Conservation (phyloP, 805 yeast species). For the Ogataea zsoltii region DNA sequence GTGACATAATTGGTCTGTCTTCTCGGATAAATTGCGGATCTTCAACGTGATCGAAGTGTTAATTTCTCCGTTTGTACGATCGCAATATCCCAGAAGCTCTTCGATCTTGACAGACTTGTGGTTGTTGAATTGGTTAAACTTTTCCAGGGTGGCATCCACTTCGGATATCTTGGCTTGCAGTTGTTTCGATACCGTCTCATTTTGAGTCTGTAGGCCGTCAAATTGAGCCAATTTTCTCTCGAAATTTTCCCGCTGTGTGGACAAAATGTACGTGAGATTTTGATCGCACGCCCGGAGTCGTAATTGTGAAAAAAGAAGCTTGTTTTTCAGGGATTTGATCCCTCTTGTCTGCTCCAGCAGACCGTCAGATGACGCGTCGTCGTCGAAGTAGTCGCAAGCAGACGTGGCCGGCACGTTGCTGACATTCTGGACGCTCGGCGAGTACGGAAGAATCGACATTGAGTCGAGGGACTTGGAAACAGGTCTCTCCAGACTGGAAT, state of each 20-base stretch:
- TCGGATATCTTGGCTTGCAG: constrained; percentile 21
- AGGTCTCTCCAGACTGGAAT: constrained; percentile 12
- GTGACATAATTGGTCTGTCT: constrained; percentile 39
- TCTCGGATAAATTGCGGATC: constrained; percentile 53
- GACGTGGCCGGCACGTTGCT: neutral
- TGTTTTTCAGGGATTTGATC: constrained; percentile 16
- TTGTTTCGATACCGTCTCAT: constrained; percentile 21
- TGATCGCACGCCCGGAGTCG: constrained; percentile 20
- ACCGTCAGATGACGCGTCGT: constrained; percentile 12
- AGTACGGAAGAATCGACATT: constrained; percentile 6
- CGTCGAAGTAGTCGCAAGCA: constrained; percentile 5
- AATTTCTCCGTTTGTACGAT: constrained; percentile 70
- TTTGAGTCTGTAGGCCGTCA: constrained; percentile 32
- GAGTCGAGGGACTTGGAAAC: constrained; percentile 15
- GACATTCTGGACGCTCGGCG: neutral
- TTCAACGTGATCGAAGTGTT: constrained; percentile 70
- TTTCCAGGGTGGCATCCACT: constrained; percentile 24
- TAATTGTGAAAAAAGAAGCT: constrained; percentile 18
- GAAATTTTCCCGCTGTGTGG: constrained; percentile 24
- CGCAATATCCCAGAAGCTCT: constrained; percentile 59
- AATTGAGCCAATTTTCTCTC: constrained; percentile 30
- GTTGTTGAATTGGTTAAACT: constrained; percentile 23
- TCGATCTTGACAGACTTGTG: constrained; percentile 49
- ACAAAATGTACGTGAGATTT: constrained; percentile 19
- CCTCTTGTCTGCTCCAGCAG: constrained; percentile 15